Evolutionary conservation across 768 basidiomycete species (phyloP), one percentile per base, ranked within the genome.

Genomic region (Tylopilus balloui): DNA sequence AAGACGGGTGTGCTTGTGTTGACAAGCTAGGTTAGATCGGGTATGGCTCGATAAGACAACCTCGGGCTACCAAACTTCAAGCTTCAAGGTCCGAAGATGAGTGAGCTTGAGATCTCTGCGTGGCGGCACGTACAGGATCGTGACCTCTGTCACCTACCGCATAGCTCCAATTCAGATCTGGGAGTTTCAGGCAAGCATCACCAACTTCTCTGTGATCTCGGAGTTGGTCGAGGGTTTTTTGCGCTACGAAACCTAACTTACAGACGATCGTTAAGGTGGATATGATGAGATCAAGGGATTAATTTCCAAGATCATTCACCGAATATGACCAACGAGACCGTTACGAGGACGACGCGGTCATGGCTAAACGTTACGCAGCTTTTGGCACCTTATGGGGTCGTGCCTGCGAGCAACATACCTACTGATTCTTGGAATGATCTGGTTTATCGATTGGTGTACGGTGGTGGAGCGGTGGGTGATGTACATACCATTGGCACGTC

Each of bases 61-160:
- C 42, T 24, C 23, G n/a, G n/a, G n/a, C n/a, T n/a, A n/a, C n/a
- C n/a, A n/a, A n/a, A n/a, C n/a, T n/a, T n/a, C n/a, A n/a, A n/a
- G n/a, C n/a, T n/a, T 17, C 32, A 36, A 23, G 12, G 24, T 34
- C 40, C 24, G n/a, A n/a, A n/a, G 32, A 35, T 35, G 13, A 9
- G 36, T n/a, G 36, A 38, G 42, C 29, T 31, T 14, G 29, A 27
- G 5, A 4, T 5, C 25, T 27, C 25, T 81, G 43, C 68, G 78
- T 25, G 14, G 78, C 1, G 76, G 75, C 12, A 79, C 74, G 0
- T 79, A 66, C 39, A 78, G 75, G 7, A 66, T 80, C 17, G 63
- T 79, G 42, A 72, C 73, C 3, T 74, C 74, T 0, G 73, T 71
- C 9, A 77, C 77, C 1, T 78, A 79, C 52, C 59, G 60, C 2